Evolutionary conservation across 2,329 filamentous ascomycete species (phyloP).

Genomic region (Neonectria magnoliae): DNA sequence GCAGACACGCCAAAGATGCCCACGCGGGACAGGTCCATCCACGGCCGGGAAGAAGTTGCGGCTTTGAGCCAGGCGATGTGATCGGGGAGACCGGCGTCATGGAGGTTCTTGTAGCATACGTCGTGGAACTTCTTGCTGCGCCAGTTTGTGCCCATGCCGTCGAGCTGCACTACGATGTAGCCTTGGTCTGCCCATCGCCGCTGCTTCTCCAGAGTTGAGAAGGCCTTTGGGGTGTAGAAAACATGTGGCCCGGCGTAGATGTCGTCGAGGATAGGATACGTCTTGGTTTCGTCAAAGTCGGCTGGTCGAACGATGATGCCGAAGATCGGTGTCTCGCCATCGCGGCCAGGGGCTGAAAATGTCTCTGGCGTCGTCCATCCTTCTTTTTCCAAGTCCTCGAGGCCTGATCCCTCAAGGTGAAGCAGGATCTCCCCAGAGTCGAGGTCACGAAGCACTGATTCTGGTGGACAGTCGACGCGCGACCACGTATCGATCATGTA

Average conservation of each 20-base stretch:
- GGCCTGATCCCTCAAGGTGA: slow-evolving; percentile 25
- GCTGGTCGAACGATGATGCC: slow-evolving; percentile 42
- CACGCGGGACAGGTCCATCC: slow-evolving; percentile 43
- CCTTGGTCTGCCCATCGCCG: slow-evolving; percentile 42
- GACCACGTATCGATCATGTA: slow-evolving; percentile 42
- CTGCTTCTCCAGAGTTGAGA: slow-evolving; percentile 28
- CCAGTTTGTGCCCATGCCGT: slow-evolving; percentile 48
- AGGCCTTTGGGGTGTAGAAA: slow-evolving; percentile 40
- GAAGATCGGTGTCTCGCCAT: slow-evolving; percentile 40
- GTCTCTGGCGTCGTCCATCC: slow-evolving; percentile 36
- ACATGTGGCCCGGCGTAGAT: slow-evolving; percentile 45
- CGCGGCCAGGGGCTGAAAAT: slow-evolving; percentile 40
- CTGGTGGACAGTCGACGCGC: slow-evolving; percentile 38
- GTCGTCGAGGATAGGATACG: slow-evolving; percentile 43
- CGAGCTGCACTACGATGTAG: slow-evolving; percentile 43
- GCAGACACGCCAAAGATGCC: slow-evolving; percentile 44
- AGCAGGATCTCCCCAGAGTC: slow-evolving; percentile 29
- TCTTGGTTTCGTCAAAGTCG: slow-evolving; percentile 37
- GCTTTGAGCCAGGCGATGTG: slow-evolving; percentile 44
- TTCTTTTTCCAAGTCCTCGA: slow-evolving; percentile 15
- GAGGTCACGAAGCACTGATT: slow-evolving; percentile 31
- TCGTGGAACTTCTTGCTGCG: slow-evolving; percentile 45
- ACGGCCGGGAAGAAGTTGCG: slow-evolving; percentile 40
- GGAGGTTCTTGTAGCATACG: slow-evolving; percentile 43
- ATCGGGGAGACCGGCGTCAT: slow-evolving; percentile 43